Conservation (phyloP, 2,329 filamentous ascomycete genomes). For the Stagonosporopsis rhizophila region DNA sequence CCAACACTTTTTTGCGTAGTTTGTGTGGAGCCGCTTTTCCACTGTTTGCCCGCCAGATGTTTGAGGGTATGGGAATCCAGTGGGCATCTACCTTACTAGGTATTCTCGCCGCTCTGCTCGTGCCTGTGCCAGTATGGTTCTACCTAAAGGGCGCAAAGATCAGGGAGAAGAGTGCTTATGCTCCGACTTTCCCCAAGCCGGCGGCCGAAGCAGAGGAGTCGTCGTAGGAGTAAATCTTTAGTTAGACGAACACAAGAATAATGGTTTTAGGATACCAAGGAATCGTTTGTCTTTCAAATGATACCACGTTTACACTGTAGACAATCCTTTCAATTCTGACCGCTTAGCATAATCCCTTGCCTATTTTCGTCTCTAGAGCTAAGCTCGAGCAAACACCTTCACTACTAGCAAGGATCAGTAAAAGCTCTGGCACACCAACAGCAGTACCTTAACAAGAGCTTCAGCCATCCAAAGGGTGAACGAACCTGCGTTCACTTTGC, state of each 20-base stretch:
- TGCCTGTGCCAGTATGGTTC: slow-evolving; percentile 56
- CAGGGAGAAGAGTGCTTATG: slow-evolving; percentile 53
- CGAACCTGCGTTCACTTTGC: no score
- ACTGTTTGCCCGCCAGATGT: slow-evolving; percentile 64
- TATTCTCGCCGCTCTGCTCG: slow-evolving; percentile 52
- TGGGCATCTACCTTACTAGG: slow-evolving; percentile 56
- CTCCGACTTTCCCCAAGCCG: slow-evolving; percentile 43
- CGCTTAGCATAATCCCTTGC: background rate
- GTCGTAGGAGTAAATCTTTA: background rate
- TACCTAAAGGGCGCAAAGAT: slow-evolving; percentile 54
- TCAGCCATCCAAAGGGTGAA: no score
- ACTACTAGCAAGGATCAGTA: no score
- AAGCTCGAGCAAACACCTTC: no score
- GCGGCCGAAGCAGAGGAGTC: slow-evolving; percentile 16
- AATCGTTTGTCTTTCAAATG: background rate
- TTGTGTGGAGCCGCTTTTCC: slow-evolving; percentile 61
- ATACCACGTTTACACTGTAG: background rate
- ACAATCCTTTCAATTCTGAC: background rate
- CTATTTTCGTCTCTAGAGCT: background rate
- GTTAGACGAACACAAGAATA: background rate
- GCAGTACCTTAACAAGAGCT: no score
- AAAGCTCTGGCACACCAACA: no score
- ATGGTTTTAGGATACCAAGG: background rate
- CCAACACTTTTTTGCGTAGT: slow-evolving; percentile 62
- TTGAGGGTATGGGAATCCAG: slow-evolving; percentile 60